Evolutionary conservation across 192 early-diverging fungal species (phyloP).

Genomic region (Podila horticola): DNA sequence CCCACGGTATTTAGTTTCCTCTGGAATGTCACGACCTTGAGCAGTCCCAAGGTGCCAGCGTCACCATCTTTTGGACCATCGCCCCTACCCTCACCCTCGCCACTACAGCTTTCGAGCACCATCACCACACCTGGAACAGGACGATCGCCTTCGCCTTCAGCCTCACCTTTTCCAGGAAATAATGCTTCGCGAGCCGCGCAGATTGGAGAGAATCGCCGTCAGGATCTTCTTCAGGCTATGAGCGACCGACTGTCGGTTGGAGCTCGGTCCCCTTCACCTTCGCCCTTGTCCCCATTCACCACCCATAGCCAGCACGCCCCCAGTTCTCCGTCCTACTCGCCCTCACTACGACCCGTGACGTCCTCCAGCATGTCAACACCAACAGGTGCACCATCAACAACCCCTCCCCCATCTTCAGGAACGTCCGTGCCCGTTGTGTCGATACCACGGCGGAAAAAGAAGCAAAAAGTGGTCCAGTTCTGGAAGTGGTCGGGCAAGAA

Average conservation of each 20-base stretch:
- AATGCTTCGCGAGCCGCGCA: not conserved
- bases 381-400: not conserved
- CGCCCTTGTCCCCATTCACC: not conserved
- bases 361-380: conserved; percentile 5
- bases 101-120: conserved; percentile 30
- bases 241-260: conserved; percentile 12
- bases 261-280: not conserved
- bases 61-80: conserved; percentile 22
- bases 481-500: conserved; percentile 83
- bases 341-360: not conserved
- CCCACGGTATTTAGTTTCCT: conserved; percentile 66
- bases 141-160: conserved; percentile 20
- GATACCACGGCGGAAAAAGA: conserved; percentile 21
- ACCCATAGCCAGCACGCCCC: not conserved
- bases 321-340: not conserved
- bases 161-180: not conserved
- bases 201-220: conserved; percentile 6
- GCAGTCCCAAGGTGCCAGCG: conserved; percentile 19
- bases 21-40: conserved; percentile 65
- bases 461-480: conserved; percentile 51
- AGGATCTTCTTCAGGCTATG: conserved; percentile 33
- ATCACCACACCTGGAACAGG: conserved; percentile 4
- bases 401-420: not conserved
- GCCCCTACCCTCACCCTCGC: conserved; percentile 38
- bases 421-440: not conserved